Evolutionary conservation across 2,329 filamentous ascomycete genomes (phyloP), one percentile per base, ranked within the genome.

Genomic region (Pseudogymnoascus sp.): DNA sequence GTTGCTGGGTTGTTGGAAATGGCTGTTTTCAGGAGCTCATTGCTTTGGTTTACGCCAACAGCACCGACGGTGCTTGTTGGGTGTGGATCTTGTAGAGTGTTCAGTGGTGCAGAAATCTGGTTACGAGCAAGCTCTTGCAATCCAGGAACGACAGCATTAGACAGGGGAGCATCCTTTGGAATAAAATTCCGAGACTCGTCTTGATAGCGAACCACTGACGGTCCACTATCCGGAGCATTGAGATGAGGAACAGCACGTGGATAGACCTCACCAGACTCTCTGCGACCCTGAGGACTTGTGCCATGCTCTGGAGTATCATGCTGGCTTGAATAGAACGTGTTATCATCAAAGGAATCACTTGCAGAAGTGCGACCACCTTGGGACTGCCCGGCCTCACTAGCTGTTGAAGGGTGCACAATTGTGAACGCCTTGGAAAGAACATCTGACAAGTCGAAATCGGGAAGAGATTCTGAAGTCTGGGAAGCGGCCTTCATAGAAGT

Each of bases 251-350:
- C 61, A 69, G 61, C 66, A 53, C 65, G 65, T 56, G 66, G 64
- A 50, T 67, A 67, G 61, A 68, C 56, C 59, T 69, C 67, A 65
- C 59, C 64, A 61, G 65, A 60, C 41, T 68, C 70, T 67, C 68
- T 70, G 61, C 66, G 68, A 60, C 63, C 66, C 60, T 66, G 65
- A 41, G 69, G 67, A 40, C 78, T 78, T 64, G 78, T 76, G 60
- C 77, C 78, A 31, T 80, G 81, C 63, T 84, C 81, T 65, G 84
- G 84, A 67, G 92, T 96, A 74, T 93, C 90, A 79, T 93, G 88
- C 78, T 89, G 90, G 77, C 93, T 97, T 68, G 93, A 97, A 80
- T 98, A 97, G 76, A 96, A 96, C 41, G 92, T 95, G 73, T 96
- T 92, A 74, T 96, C 89, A 77, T 97, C 92, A 78, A 92, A 90